A percentile compares a stretch with the other conserved stretches of the same genome.
phyloP scores from a whole-genome alignment of 2,329 filamentous ascomycete genomes.

The Dactylellina haptotyla region DNA sequence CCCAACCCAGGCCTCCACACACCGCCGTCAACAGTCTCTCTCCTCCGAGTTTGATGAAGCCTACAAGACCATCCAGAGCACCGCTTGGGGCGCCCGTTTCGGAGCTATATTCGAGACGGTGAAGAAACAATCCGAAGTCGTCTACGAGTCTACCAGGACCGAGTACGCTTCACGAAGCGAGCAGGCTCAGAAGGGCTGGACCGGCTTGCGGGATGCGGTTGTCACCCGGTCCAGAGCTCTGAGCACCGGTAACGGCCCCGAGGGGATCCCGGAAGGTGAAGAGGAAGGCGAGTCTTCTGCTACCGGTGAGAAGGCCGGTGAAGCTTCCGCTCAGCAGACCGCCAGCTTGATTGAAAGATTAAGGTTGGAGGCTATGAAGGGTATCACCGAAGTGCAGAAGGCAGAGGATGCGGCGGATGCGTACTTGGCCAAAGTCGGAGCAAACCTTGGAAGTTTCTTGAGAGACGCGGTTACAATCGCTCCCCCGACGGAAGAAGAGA shows the following conservation, averaged over 20 bases:
- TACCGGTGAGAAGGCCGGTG: slow-evolving; percentile 47
- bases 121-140: slow-evolving; percentile 92
- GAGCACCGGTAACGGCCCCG: slow-evolving; percentile 58
- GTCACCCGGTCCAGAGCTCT: slow-evolving; percentile 78
- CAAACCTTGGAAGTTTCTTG: slow-evolving; percentile 87
- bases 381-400: slow-evolving; percentile 86
- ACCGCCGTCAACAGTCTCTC: slow-evolving; percentile 67
- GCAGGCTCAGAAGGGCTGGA: slow-evolving; percentile 83
- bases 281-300: slow-evolving; percentile 60
- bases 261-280: slow-evolving; percentile 61
- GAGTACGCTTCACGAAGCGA: slow-evolving; percentile 81
- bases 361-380: slow-evolving; percentile 78
- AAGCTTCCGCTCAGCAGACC: slow-evolving; percentile 50
- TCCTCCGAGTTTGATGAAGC: slow-evolving; percentile 93
- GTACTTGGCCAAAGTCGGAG: slow-evolving; percentile 88
- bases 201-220: slow-evolving; percentile 73
- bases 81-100: slow-evolving; percentile 87
- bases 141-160: slow-evolving; percentile 83
- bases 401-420: slow-evolving; percentile 97
- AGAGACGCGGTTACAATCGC: slow-evolving; percentile 89
- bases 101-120: slow-evolving; percentile 90
- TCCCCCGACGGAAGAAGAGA: slow-evolving; percentile 72
- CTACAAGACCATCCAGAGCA: slow-evolving; percentile 90
- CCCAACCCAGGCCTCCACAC: slow-evolving; percentile 57
- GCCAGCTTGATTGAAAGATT: slow-evolving; percentile 77